phyloP scores from a whole-genome alignment of 2,329 filamentous ascomycete species.

The Dactylellina leptospora region DNA sequence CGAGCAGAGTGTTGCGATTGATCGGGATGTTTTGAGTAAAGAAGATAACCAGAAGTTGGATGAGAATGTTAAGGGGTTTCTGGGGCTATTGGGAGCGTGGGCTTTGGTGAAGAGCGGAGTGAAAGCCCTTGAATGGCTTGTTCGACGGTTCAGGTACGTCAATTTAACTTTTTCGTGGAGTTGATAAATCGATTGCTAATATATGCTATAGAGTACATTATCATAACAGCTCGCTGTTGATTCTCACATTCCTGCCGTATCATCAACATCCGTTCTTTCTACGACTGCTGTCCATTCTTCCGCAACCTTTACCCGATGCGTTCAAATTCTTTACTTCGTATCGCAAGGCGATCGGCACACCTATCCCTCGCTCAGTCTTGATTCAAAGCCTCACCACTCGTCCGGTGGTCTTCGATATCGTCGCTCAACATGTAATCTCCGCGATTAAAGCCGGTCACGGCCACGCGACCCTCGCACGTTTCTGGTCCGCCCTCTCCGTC shows the following conservation, averaged over 20 bases:
- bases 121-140: slow-evolving; percentile 92
- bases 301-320: slow-evolving; percentile 73
- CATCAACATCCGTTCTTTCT: slow-evolving; percentile 82
- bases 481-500: slow-evolving; percentile 89
- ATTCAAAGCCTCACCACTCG: slow-evolving; percentile 85
- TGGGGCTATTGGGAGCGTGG: slow-evolving; percentile 78
- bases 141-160: slow-evolving; percentile 82
- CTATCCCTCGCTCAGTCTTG: slow-evolving; percentile 80
- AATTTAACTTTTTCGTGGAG: background rate
- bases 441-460: slow-evolving; percentile 76
- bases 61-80: slow-evolving; percentile 78
- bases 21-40: slow-evolving; percentile 82
- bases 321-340: slow-evolving; percentile 90
- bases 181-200: slow-evolving; percentile 25
- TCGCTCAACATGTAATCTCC: slow-evolving; percentile 81
- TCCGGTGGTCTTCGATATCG: slow-evolving; percentile 74
- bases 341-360: slow-evolving; percentile 73
- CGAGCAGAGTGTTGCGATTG: slow-evolving; percentile 88
- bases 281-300: slow-evolving; percentile 85
- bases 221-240: slow-evolving; percentile 79
- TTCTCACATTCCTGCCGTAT: slow-evolving; percentile 91
- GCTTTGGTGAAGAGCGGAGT: slow-evolving; percentile 85
- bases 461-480: slow-evolving; percentile 79
- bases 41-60: slow-evolving; percentile 85
- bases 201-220: slow-evolving; percentile 79